Percentiles rank a stretch among this genome's conserved stretches.
phyloP scores from a whole-genome alignment of 2,329 filamentous ascomycete species.

The Fusarium gaditjirri region DNA sequence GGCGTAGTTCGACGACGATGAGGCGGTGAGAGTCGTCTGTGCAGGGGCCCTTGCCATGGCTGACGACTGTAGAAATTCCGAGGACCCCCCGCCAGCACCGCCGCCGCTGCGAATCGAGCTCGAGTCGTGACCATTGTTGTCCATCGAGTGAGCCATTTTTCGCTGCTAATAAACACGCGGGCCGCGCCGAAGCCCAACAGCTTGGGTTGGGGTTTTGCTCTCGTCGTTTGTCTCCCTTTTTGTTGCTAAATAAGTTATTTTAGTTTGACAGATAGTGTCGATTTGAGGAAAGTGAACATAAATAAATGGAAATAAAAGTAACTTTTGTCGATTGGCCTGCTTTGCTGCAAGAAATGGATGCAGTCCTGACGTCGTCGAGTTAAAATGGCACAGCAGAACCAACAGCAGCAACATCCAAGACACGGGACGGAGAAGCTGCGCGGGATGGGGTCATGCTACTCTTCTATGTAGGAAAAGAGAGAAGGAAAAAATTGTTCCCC shows the following conservation, averaged over 20 bases:
- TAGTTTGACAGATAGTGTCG: conserved; percentile 17
- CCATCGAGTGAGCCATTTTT: conserved; percentile 23
- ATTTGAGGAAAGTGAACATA: neutral
- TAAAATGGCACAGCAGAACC: neutral
- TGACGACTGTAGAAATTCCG: conserved; percentile 8
- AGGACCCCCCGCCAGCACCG: conserved; percentile 13
- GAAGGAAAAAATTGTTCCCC: neutral
- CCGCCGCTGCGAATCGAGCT: conserved; percentile 12
- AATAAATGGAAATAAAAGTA: neutral
- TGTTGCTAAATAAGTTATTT: neutral
- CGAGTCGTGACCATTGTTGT: conserved; percentile 17
- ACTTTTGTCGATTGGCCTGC: neutral
- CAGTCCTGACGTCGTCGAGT: neutral
- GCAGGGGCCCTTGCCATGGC: conserved; percentile 19
- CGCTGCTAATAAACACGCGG: conserved; percentile 14
- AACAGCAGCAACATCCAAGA: neutral
- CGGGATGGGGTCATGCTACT: neutral
- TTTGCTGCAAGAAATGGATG: neutral
- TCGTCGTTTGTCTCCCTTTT: conserved; percentile 4
- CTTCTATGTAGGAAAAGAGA: neutral
- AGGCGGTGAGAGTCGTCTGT: conserved; percentile 36
- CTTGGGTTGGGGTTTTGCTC: neutral
- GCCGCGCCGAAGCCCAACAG: conserved; percentile 31
- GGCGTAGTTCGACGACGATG: conserved; percentile 37
- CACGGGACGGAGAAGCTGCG: neutral